Percentiles rank a stretch among this genome's conserved stretches.
These are phyloP conservation scores for Exsudoporus floridanus DNA, from an alignment of 1,284 basidiomycete genomes.

Conservation along the genomic window DNA sequence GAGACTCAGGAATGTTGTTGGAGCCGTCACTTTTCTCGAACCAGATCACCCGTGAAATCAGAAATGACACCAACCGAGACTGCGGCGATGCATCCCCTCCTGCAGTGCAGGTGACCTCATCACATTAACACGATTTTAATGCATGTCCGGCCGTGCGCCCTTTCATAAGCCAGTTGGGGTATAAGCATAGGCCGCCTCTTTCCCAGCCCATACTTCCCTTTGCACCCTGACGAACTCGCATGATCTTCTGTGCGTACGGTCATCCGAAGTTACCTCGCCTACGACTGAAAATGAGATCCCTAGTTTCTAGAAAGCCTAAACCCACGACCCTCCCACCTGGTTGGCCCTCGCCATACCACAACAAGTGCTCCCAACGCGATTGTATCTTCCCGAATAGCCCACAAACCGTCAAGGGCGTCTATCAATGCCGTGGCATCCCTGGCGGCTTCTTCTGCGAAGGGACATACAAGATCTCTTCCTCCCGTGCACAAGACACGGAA, in stretches of 20 bases:
- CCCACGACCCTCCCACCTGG: slow-evolving; percentile 28
- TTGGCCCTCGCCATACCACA: slow-evolving; percentile 43
- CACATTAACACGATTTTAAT: slow-evolving; percentile 31
- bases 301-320: slow-evolving; percentile 34
- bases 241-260: slow-evolving; percentile 34
- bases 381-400: slow-evolving; percentile 40
- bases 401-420: slow-evolving; percentile 37
- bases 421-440: slow-evolving; percentile 35
- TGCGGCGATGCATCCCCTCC: slow-evolving; percentile 23
- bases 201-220: neutral
- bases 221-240: slow-evolving; percentile 21
- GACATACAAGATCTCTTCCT: slow-evolving; percentile 36
- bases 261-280: neutral
- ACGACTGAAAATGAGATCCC: neutral
- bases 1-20: neutral
- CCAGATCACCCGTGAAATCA: slow-evolving; percentile 10
- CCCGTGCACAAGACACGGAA: slow-evolving; percentile 36
- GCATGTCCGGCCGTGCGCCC: slow-evolving; percentile 28
- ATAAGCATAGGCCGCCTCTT: slow-evolving; percentile 10
- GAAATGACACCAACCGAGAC: slow-evolving; percentile 12
- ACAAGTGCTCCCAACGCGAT: slow-evolving; percentile 37
- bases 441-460: slow-evolving; percentile 39
- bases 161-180: slow-evolving; percentile 27
- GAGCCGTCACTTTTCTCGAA: slow-evolving; percentile 9
- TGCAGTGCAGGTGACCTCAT: slow-evolving; percentile 32